Evolutionary conservation across 805 yeast species (phyloP).

Genomic region (Candida bentonensis): DNA sequence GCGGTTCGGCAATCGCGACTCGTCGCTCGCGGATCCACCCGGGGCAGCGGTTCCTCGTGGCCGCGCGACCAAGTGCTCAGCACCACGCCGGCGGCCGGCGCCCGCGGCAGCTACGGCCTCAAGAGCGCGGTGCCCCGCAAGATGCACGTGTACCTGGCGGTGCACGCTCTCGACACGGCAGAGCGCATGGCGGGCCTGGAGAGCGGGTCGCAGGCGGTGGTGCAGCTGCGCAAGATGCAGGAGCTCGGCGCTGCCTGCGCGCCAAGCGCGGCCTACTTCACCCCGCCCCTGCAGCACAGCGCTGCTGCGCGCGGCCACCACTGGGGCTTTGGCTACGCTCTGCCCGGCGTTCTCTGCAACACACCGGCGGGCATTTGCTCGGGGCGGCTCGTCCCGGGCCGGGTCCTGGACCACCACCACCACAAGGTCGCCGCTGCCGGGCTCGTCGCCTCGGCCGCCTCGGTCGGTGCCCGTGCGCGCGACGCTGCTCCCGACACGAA

Average conservation of each 20-base stretch:
- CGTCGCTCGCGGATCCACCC: slow-evolving; percentile 1
- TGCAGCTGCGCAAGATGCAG: slow-evolving; percentile 51
- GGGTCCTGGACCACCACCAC: slow-evolving; percentile 30
- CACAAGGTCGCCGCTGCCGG: slow-evolving; percentile 36
- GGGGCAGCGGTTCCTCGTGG: not conserved
- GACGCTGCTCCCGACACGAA: slow-evolving; percentile 24
- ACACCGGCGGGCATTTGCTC: slow-evolving; percentile 55
- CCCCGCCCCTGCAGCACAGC: not conserved
- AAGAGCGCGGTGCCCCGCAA: slow-evolving; percentile 56
- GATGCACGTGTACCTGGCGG: slow-evolving; percentile 44
- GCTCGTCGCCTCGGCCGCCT: slow-evolving; percentile 16
- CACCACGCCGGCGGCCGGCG: slow-evolving; percentile 49
- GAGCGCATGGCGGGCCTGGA: slow-evolving; percentile 62
- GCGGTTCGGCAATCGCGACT: slow-evolving; percentile 4
- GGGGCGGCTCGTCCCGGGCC: slow-evolving; percentile 50
- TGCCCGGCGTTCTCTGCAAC: slow-evolving; percentile 53
- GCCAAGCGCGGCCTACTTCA: not conserved
- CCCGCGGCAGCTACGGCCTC: slow-evolving; percentile 62
- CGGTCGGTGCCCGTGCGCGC: slow-evolving; percentile 10
- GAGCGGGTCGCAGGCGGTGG: slow-evolving; percentile 41
- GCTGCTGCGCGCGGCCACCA: too few relatives aligned
- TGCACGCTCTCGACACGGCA: slow-evolving; percentile 52
- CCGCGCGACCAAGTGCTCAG: slow-evolving; percentile 68
- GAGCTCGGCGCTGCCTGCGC: slow-evolving; percentile 41
- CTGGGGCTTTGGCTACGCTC: slow-evolving; percentile 55